These are phyloP conservation scores for Mimosa bimucronata DNA, from an alignment of 306 rosid species.

Conservation along the genomic window DNA sequence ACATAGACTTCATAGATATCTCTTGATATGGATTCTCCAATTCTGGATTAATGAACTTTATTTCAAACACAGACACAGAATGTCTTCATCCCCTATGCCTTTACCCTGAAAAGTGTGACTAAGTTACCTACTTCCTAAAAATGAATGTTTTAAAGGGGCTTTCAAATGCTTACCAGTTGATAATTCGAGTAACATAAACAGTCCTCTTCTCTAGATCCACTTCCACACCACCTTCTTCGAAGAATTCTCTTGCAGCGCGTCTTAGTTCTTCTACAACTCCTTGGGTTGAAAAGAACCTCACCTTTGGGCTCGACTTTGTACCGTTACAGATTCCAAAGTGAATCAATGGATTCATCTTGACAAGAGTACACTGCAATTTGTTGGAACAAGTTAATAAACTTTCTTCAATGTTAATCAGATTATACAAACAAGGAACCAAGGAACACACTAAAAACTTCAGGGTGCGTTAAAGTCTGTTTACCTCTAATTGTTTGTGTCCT, in stretches of 20 bases:
- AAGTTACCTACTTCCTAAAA: neutral
- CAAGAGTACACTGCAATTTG: constrained; percentile 61
- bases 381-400: constrained; percentile 31
- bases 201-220: constrained; percentile 88
- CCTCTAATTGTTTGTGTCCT: constrained; percentile 78
- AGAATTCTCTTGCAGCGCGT: constrained; percentile 82
- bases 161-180: constrained; percentile 64
- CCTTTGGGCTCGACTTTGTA: constrained; percentile 81
- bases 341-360: constrained; percentile 73
- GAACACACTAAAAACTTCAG: neutral
- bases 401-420: constrained; percentile 17
- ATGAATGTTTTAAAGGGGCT: constrained; percentile 9
- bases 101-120: neutral
- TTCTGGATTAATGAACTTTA: neutral
- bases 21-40: neutral
- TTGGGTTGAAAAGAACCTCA: constrained; percentile 70
- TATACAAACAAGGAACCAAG: neutral
- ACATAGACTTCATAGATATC: neutral
- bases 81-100: neutral
- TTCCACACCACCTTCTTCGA: constrained; percentile 69
- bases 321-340: constrained; percentile 93
- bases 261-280: constrained; percentile 81
- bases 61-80: neutral
- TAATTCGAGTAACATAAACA: constrained; percentile 63
- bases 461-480: constrained; percentile 33